Evolutionary conservation across 257 asterid species (phyloP), one percentile per base, ranked within the genome.

Genomic region (Jacaranda copaia): DNA sequence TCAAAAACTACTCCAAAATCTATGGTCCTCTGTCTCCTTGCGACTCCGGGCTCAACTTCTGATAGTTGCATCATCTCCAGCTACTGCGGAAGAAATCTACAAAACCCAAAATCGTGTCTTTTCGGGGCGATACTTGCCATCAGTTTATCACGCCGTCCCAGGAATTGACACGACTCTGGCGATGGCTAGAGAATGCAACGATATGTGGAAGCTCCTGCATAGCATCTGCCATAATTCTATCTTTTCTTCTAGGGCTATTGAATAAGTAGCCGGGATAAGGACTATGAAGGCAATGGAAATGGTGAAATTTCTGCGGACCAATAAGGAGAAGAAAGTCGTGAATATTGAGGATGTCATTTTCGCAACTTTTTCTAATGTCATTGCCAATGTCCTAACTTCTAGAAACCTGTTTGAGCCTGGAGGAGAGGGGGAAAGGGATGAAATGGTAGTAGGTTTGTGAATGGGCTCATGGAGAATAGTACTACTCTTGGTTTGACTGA

Each of bases 11-110:
- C 20, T 18, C 76, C 5, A 55, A 80, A 58, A 48, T 19, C 25
- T 74, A 79, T 12, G 83, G 80, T 18, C 76, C 83, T 2, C 57
- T 80, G 6, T 80, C 16, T 73, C 80, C 0, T 18, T 80, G 10
- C 20, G 80, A 3, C 65, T 74, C 3, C 80, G 80, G 4, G 72
- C 58, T 5, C 79, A 48, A n/a, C 64, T 80, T 2, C 1, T 80
- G 20, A 69, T 80, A 1, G 72, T 80, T 19, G 83, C 72, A 15
- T 80, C 83, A 16, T 74, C 83, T 3, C 58, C 76, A 40, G 11
- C 39, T 2, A 4, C 49, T 1, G 76, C 83, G 0, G 56, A 13
- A 9, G 63, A 45, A 18, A 49, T 73, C 11, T 68, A 11, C 3
- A 73, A 73, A 39, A 74, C 76, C 42, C 60, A 77, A 19, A 20